Percentiles rank a stretch among this genome's conserved stretches.
These are phyloP conservation scores for Pestalotiopsis sp. DNA, from an alignment of 2,329 filamentous ascomycete genomes.

Conservation along the genomic window DNA sequence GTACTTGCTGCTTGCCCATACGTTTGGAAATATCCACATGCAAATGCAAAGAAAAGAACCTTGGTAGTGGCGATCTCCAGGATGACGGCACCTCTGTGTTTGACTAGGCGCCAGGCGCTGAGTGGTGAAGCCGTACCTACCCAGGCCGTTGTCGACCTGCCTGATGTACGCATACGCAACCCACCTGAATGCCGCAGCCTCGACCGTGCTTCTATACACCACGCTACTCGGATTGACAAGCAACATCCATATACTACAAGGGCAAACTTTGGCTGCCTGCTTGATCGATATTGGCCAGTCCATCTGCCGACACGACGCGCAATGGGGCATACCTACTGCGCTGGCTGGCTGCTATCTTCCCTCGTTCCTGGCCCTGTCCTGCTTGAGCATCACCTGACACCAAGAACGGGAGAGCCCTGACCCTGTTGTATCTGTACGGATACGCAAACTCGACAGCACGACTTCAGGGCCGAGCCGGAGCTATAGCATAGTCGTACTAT, in stretches of 20 bases:
- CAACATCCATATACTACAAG: neutral
- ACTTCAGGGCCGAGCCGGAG: neutral
- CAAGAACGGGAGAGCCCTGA: neutral
- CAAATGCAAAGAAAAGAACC: neutral
- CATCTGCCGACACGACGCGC: neutral
- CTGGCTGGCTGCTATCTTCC: neutral
- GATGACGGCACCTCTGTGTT: neutral
- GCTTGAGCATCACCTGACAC: neutral
- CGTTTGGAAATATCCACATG: neutral
- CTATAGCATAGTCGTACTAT: neutral
- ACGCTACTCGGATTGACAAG: neutral
- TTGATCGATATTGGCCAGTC: neutral
- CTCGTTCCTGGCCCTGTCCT: neutral
- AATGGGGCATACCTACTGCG: neutral
- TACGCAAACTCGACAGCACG: neutral
- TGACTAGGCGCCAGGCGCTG: constrained; percentile 8
- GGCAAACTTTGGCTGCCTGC: neutral
- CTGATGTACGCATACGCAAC: neutral
- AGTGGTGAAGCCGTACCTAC: neutral
- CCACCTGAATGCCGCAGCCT: neutral
- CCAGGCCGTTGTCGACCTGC: neutral
- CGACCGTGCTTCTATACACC: neutral
- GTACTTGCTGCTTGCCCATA: too few relatives aligned
- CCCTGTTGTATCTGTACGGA: neutral
- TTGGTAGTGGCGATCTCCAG: constrained; percentile 6